phyloP scores from a whole-genome alignment of 345 rosid genomes.

The Aquilaria malaccensis region DNA sequence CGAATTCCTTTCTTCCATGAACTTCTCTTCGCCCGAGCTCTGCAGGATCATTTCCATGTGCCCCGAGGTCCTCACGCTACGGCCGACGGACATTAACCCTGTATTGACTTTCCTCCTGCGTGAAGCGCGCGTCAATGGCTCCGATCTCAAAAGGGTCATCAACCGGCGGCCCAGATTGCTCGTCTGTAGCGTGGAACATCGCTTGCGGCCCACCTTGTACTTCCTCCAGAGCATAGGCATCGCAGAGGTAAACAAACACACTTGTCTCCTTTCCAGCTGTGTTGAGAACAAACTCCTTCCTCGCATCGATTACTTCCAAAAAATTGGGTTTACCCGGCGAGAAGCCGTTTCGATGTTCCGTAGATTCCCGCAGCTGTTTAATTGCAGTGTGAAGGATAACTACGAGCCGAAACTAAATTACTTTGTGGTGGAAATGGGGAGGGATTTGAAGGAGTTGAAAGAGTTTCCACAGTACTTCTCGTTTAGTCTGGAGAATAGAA shows the following conservation, averaged over 20 bases:
- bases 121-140: constrained; percentile 53
- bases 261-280: constrained; percentile 72
- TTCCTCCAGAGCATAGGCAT: constrained; percentile 82
- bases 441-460: constrained; percentile 67
- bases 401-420: constrained; percentile 66
- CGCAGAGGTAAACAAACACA: constrained; percentile 50
- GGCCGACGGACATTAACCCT: constrained; percentile 36
- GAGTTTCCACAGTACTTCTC: constrained; percentile 89
- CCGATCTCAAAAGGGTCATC: constrained; percentile 45
- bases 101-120: constrained; percentile 90
- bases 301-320: constrained; percentile 55
- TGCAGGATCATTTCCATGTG: constrained; percentile 74
- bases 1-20: constrained; percentile 48
- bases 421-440: constrained; percentile 73
- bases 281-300: constrained; percentile 70
- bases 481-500: constrained; percentile 79
- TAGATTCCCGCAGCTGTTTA: constrained; percentile 78
- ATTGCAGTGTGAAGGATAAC: constrained; percentile 58
- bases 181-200: constrained; percentile 48
- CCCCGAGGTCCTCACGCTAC: constrained; percentile 49
- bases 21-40: constrained; percentile 48
- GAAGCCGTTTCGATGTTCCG: constrained; percentile 54
- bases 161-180: constrained; percentile 82
- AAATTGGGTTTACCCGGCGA: constrained; percentile 50
- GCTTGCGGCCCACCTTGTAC: constrained; percentile 66